Evolutionary conservation across 2,329 filamentous ascomycete species (phyloP), one percentile per base, ranked within the genome.

Genomic region (Fusarium proliferatum): DNA sequence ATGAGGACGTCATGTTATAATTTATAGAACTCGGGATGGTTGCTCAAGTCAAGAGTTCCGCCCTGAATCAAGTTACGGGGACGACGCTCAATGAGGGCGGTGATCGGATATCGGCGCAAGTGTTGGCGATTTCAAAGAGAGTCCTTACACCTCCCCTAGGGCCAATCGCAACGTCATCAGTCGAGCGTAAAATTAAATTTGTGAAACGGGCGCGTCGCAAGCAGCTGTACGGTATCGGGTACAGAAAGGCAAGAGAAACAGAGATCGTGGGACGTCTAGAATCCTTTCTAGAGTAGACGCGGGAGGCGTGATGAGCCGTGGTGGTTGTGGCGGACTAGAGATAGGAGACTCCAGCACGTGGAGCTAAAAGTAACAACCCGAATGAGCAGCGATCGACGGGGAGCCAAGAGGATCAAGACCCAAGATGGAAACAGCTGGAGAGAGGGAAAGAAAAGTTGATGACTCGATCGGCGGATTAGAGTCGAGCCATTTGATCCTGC

Each of bases 1-100:
- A 90, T 28, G 88, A 86, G 42, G 87, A 86, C 67, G 86, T 84
- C 86, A 88, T 88, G 64, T 65, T 81, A 52, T 81, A 52, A 60
- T 28, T 33, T 39, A 55, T 51, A 41, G 51, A 30, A 28, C 15
- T 57, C 57, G 33, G 53, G 23, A 28, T 43, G 23, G 58, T 56
- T 64, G 57, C 48, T 64, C 33, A 61, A 58, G 46, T 53, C 59
- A 67, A 64, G 57, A 64, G 38, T 66, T 64, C 41, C 30, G 45
- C 23, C n/a, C 45, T 39, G 30, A 34, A 57, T 23, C 42, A 64
- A 61, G 56, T 38, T 30, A 38, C 33, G 17, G 42, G 55, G 56
- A 43, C 52, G 39, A 55, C 45, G 36, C 46, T 65, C 42, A 48
- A 52, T 34, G 61, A 57, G 58, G 61, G 51, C 41, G 61, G 69